These are phyloP conservation scores for Metarhizium album DNA, from an alignment of 2,329 filamentous ascomycete species.

Conservation along the genomic window DNA sequence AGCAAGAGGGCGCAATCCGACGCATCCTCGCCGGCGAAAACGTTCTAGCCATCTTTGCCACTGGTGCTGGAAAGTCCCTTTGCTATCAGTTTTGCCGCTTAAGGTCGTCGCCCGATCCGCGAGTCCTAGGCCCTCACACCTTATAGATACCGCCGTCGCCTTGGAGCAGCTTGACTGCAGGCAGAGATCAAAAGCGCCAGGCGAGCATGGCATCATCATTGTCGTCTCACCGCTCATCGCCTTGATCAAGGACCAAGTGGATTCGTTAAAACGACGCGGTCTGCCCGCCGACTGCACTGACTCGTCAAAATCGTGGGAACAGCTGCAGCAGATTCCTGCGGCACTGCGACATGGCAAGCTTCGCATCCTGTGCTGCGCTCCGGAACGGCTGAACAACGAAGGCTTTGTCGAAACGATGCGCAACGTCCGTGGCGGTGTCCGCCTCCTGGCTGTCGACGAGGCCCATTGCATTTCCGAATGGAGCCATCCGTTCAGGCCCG, in stretches of 20 bases:
- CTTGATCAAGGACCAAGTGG: slow-evolving; percentile 51
- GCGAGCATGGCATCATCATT: slow-evolving; percentile 38
- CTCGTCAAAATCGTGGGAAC: slow-evolving; percentile 35
- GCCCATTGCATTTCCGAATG: slow-evolving; percentile 47
- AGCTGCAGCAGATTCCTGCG: background rate
- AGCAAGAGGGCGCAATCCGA: slow-evolving; percentile 33
- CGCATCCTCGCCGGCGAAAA: slow-evolving; percentile 28
- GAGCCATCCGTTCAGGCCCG: slow-evolving; percentile 27
- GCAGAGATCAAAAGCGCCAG: slow-evolving; percentile 14
- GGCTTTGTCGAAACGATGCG: slow-evolving; percentile 46
- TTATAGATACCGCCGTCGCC: slow-evolving; percentile 29
- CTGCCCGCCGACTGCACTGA: slow-evolving; percentile 44
- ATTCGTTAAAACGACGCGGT: slow-evolving; percentile 36
- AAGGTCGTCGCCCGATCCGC: background rate
- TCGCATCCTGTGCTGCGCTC: slow-evolving; percentile 46
- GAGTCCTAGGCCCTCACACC: slow-evolving; percentile 20
- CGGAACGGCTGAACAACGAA: slow-evolving; percentile 51
- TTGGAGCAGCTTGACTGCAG: slow-evolving; percentile 31
- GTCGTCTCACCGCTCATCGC: slow-evolving; percentile 47
- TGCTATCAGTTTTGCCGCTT: slow-evolving; percentile 32
- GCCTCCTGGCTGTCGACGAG: slow-evolving; percentile 46
- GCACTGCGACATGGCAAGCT: slow-evolving; percentile 15
- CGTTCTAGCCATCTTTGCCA: slow-evolving; percentile 34
- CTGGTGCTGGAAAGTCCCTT: slow-evolving; percentile 38
- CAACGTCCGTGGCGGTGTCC: slow-evolving; percentile 41